phyloP scores from a whole-genome alignment of 2,329 filamentous ascomycete species.

The Paecilomyces fulvus region DNA sequence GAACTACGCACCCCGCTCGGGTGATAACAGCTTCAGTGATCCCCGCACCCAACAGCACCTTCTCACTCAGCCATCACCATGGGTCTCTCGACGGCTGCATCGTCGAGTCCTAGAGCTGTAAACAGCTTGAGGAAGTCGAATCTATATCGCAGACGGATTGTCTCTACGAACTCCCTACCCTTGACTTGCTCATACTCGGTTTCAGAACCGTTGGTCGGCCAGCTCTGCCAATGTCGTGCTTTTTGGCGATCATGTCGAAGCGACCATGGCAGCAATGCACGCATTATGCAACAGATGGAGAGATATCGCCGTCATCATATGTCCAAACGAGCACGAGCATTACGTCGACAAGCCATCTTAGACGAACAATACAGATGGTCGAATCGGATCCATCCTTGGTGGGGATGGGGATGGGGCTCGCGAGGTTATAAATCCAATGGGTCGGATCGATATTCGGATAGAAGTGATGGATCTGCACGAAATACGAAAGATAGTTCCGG shows the following conservation, averaged over 20 bases:
- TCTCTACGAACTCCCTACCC: background rate
- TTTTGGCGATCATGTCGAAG: background rate
- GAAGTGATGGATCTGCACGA: background rate
- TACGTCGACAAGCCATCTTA: background rate
- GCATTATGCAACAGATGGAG: background rate
- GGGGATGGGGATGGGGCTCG: slow-evolving; percentile 7
- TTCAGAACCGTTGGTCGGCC: too few species aligned
- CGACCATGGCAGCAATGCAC: background rate
- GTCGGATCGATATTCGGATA: background rate
- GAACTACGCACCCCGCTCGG: background rate
- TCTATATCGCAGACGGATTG: background rate
- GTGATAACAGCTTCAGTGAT: background rate
- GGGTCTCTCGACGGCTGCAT: background rate
- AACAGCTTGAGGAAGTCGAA: background rate
- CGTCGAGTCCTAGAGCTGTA: background rate
- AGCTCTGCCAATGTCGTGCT: background rate
- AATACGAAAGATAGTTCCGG: background rate
- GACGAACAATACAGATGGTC: background rate
- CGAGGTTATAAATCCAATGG: background rate
- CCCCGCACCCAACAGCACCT: background rate
- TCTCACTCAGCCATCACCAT: background rate
- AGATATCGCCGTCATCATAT: background rate
- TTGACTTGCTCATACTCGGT: background rate
- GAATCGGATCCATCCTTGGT: slow-evolving; percentile 5
- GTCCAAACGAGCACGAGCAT: background rate